A percentile compares a stretch with the other conserved stretches of the same genome.
Evolutionary conservation across 2,329 filamentous ascomycete genomes (phyloP).

Genomic region (Xylariomycetidae sp.): DNA sequence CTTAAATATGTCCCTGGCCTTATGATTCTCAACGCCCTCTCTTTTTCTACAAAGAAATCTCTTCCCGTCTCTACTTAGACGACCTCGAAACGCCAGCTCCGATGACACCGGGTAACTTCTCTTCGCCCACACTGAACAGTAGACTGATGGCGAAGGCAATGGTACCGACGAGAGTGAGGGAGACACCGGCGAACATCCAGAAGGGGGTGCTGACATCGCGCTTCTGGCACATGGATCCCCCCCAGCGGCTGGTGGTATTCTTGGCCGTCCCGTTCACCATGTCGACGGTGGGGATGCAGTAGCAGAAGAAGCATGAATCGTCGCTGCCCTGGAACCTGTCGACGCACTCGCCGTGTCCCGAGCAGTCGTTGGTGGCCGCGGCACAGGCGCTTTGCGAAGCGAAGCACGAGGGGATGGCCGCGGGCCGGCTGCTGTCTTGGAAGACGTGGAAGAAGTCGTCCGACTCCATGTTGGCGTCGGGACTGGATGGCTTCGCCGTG

Average conservation of each 20-base stretch:
- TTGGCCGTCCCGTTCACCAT: too few relatives aligned
- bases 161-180: conserved; percentile 62
- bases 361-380: conserved; percentile 71
- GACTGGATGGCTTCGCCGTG: conserved; percentile 11
- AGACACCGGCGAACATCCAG: conserved; percentile 77
- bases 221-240: conserved; percentile 84
- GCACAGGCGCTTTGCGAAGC: conserved; percentile 63
- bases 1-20: too few relatives aligned
- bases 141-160: conserved; percentile 69
- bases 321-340: conserved; percentile 52
- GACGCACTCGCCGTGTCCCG: conserved; percentile 72
- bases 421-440: conserved; percentile 26
- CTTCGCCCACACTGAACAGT: conserved; percentile 77
- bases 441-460: conserved; percentile 26
- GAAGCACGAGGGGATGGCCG: conserved; percentile 68
- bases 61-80: conserved; percentile 54
- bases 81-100: conserved; percentile 81
- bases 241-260: conserved; percentile 63
- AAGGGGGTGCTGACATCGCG: conserved; percentile 84
- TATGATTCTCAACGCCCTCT: too few relatives aligned
- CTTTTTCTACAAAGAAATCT: too few relatives aligned
- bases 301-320: conserved; percentile 69
- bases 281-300: too few relatives aligned
- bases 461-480: conserved; percentile 22
- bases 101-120: conserved; percentile 89